Evolutionary conservation across 2,329 filamentous ascomycete genomes (phyloP), one percentile per base, ranked within the genome.

Genomic region (Aspergillus melleus): DNA sequence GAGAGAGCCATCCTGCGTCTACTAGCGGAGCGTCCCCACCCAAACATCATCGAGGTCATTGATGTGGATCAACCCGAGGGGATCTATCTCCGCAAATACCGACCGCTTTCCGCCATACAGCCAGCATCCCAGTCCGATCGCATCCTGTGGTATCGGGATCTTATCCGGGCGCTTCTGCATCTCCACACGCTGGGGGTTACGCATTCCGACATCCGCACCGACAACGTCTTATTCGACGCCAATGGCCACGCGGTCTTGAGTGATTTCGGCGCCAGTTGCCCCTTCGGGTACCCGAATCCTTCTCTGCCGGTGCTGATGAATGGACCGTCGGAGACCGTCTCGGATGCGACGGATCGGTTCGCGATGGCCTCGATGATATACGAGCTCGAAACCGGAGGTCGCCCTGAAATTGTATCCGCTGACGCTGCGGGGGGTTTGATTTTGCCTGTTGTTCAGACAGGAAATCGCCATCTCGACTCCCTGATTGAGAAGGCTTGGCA

Each of bases 31-130:
- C 46, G 58, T 22, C 66, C 66, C 52, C 66, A 69, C 57, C 62
- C 61, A 44, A 54, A 69, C 52, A 66, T 69, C 26, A 59, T 70
- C 14, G 54, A 69, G 63, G 64, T 63, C 29, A 63, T 69, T 47
- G 64, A 70, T 57, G 61, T 62, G 5, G 58, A 62, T 58, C 66
- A 67, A 11, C 58, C 66, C 1, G 65, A 70, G 57, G 66, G 67
- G 20, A 29, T 70, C n/a, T 70, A 68, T 61, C 62, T 70, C 56
- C 65, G 63, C 54, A 68, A 57, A 55, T 69, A 68, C 66, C 62
- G n/a, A 32, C 53, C 63, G n/a, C 24, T 52, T 29, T 2, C n/a
- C n/a, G n/a, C n/a, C n/a, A n/a, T n/a, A n/a, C n/a, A n/a, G 32
- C 56, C 57, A 32, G 20, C 19, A 59, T 42, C n/a, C 8, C 67